These are phyloP conservation scores for Paecilomyces dactylethromorphus DNA, from an alignment of 2,329 filamentous ascomycete genomes.

Conservation along the genomic window DNA sequence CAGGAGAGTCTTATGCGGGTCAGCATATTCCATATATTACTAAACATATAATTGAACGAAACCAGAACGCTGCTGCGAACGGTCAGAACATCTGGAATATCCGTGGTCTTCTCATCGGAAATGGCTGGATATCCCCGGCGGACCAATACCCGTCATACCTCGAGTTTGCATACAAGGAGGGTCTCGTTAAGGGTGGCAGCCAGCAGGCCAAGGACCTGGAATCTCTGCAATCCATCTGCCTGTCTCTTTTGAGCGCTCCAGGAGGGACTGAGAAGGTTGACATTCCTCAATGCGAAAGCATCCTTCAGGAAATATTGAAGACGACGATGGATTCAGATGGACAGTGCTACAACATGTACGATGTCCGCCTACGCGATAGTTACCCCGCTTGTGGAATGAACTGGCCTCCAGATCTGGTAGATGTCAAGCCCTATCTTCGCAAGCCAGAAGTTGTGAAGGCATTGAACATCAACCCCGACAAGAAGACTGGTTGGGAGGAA, in stretches of 20 bases:
- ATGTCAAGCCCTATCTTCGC: conserved; percentile 78
- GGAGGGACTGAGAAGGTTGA: conserved; percentile 59
- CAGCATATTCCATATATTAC: conserved; percentile 97
- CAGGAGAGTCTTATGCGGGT: conserved; percentile 93
- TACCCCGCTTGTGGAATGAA: conserved; percentile 91
- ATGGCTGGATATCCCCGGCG: conserved; percentile 88
- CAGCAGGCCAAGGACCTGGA: conserved; percentile 61
- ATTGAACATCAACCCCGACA: conserved; percentile 74
- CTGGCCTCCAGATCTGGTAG: conserved; percentile 82
- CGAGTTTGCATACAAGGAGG: conserved; percentile 70
- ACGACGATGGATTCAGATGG: conserved; percentile 51
- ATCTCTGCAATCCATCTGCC: conserved; percentile 61
- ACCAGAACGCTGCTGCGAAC: conserved; percentile 50
- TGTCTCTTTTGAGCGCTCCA: conserved; percentile 53
- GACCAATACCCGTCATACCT: conserved; percentile 90
- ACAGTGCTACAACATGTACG: conserved; percentile 92
- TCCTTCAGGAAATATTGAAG: conserved; percentile 67
- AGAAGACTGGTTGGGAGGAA: conserved; percentile 84
- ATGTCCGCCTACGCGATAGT: conserved; percentile 74
- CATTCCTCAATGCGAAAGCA: conserved; percentile 63
- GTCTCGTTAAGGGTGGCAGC: conserved; percentile 62
- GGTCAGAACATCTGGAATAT: conserved; percentile 63
- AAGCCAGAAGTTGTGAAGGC: conserved; percentile 71
- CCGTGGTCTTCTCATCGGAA: conserved; percentile 83
- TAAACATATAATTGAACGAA: conserved; percentile 81